A percentile compares a stretch with the other conserved stretches of the same genome.
phyloP scores from a whole-genome alignment of 2,329 filamentous ascomycete genomes.

The Arthrobotrys conoides region DNA sequence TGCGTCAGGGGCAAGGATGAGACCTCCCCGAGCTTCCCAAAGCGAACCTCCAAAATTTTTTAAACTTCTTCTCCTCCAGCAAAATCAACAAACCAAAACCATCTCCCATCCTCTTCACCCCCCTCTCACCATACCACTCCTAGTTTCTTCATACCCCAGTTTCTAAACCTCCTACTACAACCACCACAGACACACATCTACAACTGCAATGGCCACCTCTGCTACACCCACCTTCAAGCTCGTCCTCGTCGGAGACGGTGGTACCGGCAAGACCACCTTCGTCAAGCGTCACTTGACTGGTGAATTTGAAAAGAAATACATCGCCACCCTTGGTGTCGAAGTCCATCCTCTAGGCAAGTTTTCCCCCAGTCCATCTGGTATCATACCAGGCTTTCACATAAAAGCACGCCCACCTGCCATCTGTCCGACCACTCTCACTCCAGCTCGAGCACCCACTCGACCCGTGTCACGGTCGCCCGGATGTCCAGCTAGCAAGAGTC shows the following conservation, averaged over 20 bases:
- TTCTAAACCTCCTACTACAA: slow-evolving; percentile 23
- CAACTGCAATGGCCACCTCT: slow-evolving; percentile 74
- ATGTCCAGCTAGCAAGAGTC: slow-evolving; percentile 7
- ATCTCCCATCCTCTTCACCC: slow-evolving; percentile 40
- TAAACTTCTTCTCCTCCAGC: slow-evolving; percentile 35
- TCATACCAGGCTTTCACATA: slow-evolving; percentile 5
- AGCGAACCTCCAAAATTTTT: slow-evolving; percentile 41
- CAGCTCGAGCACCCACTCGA: slow-evolving; percentile 12
- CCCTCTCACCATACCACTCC: slow-evolving; percentile 24
- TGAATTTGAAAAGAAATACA: slow-evolving; percentile 99
- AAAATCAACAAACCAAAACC: slow-evolving; percentile 30
- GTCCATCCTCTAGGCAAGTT: slow-evolving; percentile 89
- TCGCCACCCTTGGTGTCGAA: slow-evolving; percentile 98
- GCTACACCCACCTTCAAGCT: slow-evolving; percentile 92
- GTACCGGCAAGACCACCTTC: slow-evolving; percentile 99
- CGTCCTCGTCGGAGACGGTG: slow-evolving; percentile 98
- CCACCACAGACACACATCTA: slow-evolving; percentile 24
- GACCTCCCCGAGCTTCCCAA: slow-evolving; percentile 41
- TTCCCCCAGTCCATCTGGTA: slow-evolving; percentile 1
- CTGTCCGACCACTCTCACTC: slow-evolving; percentile 1
- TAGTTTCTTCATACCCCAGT: slow-evolving; percentile 7
- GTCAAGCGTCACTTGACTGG: slow-evolving; percentile 99
- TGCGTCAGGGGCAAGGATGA: slow-evolving; percentile 17
- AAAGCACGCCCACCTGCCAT: slow-evolving; percentile 6
- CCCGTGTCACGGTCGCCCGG: slow-evolving; percentile 20